Percentiles rank a stretch among this genome's conserved stretches.
Evolutionary conservation across 345 rosid genomes (phyloP).

Genomic region (Odontarrhena argentea): DNA sequence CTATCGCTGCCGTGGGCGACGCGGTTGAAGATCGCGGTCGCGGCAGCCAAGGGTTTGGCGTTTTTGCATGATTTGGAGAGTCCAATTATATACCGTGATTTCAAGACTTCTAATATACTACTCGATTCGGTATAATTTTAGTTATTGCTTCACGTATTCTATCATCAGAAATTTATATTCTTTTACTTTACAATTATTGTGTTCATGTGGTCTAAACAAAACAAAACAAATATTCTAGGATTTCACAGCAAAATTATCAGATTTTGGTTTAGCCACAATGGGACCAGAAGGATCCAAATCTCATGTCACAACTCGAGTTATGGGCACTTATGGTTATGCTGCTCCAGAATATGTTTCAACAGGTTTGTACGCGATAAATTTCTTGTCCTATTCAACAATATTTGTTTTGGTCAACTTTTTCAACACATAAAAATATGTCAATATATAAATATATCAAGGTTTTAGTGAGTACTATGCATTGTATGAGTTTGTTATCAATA

Average conservation of each 20-base stretch:
- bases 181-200: no score
- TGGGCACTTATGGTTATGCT: conserved; percentile 97
- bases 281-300: conserved; percentile 95
- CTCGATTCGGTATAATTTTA: conserved; percentile 67
- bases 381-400: not conserved
- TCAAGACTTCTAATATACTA: conserved; percentile 88
- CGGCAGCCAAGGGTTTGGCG: conserved; percentile 91
- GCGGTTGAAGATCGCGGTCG: conserved; percentile 75
- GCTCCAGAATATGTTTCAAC: conserved; percentile 95
- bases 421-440: not conserved
- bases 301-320: conserved; percentile 90
- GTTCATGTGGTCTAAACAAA: no score
- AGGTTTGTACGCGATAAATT: conserved; percentile 42
- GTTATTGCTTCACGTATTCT: not conserved
- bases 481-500: no score
- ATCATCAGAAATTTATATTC: no score
- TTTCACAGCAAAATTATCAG: conserved; percentile 83
- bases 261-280: conserved; percentile 91
- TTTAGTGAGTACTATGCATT: no score
- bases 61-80: conserved; percentile 85
- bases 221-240: conserved; percentile 47
- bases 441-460: no score
- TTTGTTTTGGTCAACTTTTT: conserved; percentile 6
- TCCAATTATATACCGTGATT: conserved; percentile 89
- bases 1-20: conserved; percentile 82